Evolutionary conservation across 352 stramenopile genomes (phyloP), one percentile per base, ranked within the genome.

Genomic region (Phytophthora niederhauseri): DNA sequence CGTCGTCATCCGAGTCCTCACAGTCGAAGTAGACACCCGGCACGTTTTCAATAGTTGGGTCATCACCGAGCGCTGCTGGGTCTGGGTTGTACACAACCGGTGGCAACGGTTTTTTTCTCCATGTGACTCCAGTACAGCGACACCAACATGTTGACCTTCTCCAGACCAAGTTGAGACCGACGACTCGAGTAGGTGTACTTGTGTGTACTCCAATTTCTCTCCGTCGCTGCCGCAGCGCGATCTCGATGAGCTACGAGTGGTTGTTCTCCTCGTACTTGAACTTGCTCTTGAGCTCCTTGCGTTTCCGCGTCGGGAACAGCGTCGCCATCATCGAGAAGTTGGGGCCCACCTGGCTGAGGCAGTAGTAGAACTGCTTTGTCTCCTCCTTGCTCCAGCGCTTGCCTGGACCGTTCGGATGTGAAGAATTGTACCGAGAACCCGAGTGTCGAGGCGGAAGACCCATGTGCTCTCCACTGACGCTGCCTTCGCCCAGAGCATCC

Each of bases 261-360:
- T 87, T 78, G 75, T 92, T 96, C 68, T 96, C 88, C 57, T 96
- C 88, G 38, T 84, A 91, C 61, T 96, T 96, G 68, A 96, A 96
- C 58, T 96, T 96, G 68, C 80, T 86, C 75, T 96, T 96, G 17
- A 96, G 74, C 52, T 96, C 88, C 65, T 89, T 87, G 17, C 86
- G 88, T 67, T 90, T 93, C 19, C 88, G 77, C n/a, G 78, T 87
- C 20, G 88, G 86, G 60, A 96, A 96, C 6, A 96, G 66, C 20
- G 88, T 93, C 48, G 85, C 85, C 86, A 96, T 94, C 77, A 96
- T 91, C 6, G 86, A 94, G 48, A 96, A 96, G 75, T 94, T 93
- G 2, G 84, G 80, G 11, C 88, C 88, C 4, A 94, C 84, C 64
- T 96, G 88, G 55, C 86, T 96, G 15, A 96, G 64, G 36, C 85